Conservation (phyloP, 2,329 filamentous ascomycete species). For the Helicocarpus griseus region DNA sequence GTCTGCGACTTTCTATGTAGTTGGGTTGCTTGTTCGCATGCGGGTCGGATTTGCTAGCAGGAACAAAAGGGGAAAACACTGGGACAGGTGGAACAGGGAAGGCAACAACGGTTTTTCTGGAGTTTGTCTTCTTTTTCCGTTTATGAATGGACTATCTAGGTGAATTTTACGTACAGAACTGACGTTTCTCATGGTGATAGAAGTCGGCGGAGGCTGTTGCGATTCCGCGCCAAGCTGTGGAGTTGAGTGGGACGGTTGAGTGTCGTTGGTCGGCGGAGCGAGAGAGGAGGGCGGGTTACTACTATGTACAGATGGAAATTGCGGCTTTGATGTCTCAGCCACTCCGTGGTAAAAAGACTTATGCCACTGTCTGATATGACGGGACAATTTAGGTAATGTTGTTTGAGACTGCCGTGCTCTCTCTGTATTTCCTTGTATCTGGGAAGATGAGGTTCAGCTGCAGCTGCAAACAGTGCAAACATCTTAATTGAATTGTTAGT, state of each 20-base stretch:
- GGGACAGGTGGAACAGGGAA: not conserved
- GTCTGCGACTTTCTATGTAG: too few species aligned
- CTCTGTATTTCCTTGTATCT: not conserved
- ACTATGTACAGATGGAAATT: slow-evolving; percentile 1
- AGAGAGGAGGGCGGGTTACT: not conserved
- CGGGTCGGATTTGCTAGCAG: too few species aligned
- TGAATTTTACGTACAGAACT: slow-evolving; percentile 3
- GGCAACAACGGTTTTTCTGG: too few species aligned
- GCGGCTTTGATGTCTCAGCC: slow-evolving; percentile 4
- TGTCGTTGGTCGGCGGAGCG: not conserved
- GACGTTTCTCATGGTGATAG: slow-evolving; percentile 3
- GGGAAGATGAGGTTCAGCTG: not conserved
- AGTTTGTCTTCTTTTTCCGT: not conserved
- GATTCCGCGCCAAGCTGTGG: slow-evolving; percentile 6
- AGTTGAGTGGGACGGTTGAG: not conserved
- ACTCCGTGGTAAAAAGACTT: not conserved
- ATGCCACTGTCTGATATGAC: not conserved
- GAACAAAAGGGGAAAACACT: not conserved
- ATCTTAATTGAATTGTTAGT: slow-evolving; percentile 5
- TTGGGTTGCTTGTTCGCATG: not conserved
- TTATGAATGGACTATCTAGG: not conserved
- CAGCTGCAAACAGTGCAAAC: slow-evolving; percentile 15
- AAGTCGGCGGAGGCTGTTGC: not conserved
- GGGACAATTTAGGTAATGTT: too few species aligned
- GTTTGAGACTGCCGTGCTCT: not conserved